Conservation (phyloP, 106 monocot species). For the Acanthochlamys bracteata region DNA sequence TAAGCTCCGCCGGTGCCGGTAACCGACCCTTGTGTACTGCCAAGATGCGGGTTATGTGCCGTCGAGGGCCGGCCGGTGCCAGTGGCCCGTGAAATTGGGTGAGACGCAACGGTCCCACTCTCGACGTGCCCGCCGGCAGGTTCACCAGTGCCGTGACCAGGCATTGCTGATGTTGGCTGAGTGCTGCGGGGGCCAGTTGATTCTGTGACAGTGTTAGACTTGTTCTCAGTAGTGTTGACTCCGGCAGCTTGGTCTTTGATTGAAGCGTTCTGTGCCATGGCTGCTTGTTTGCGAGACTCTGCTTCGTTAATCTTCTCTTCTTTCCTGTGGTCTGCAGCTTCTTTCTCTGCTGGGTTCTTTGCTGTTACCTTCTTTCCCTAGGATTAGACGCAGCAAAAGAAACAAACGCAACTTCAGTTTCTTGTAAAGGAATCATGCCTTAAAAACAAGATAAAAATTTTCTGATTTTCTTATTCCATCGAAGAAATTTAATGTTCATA, state of each 20-base stretch:
- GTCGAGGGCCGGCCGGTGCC: constrained; percentile 22
- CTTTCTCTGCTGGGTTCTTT: constrained; percentile 38
- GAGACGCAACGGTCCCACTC: constrained; percentile 6
- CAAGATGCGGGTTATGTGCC: constrained; percentile 18
- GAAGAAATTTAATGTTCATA: too few species aligned
- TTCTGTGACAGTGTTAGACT: not conserved
- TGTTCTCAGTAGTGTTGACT: not conserved
- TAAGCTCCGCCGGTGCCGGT: constrained; percentile 8
- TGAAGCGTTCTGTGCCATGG: constrained; percentile 20
- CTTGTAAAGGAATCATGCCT: too few species aligned
- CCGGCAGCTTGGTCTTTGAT: constrained; percentile 1
- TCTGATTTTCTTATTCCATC: too few species aligned
- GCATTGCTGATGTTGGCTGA: not conserved
- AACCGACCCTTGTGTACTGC: not conserved
- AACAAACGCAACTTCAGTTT: not conserved
- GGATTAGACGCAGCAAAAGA: not conserved
- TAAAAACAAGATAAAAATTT: not conserved
- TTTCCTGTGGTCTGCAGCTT: constrained; percentile 35
- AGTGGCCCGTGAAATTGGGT: constrained; percentile 11
- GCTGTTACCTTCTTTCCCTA: constrained; percentile 52
- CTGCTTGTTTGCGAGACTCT: constrained; percentile 19
- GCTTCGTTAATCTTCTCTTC: constrained; percentile 23
- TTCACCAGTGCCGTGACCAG: not conserved
- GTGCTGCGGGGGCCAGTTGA: not conserved
- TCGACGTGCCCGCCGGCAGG: constrained; percentile 9